These are phyloP conservation scores for Alternaria tenuissima DNA, from an alignment of 2,329 filamentous ascomycete species.

Conservation along the genomic window DNA sequence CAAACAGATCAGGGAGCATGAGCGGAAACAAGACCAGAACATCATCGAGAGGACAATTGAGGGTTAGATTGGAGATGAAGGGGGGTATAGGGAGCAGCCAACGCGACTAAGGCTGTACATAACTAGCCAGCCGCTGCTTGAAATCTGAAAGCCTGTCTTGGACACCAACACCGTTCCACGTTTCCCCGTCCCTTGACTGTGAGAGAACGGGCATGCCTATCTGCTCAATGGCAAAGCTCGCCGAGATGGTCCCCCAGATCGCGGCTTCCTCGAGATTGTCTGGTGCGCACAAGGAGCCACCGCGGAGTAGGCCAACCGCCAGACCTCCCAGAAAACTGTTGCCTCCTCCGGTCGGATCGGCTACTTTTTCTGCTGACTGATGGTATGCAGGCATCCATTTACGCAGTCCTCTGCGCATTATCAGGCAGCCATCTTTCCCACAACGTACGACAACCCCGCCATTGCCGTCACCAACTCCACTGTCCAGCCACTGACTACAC, in stretches of 20 bases:
- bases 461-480: constrained; percentile 49
- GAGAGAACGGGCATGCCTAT: constrained; percentile 76
- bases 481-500: constrained; percentile 47
- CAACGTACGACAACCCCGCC: constrained; percentile 73
- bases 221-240: constrained; percentile 94
- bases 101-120: constrained; percentile 49
- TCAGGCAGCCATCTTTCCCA: constrained; percentile 74
- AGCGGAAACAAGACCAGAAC: constrained; percentile 58
- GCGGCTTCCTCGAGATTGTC: constrained; percentile 72
- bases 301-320: constrained; percentile 62
- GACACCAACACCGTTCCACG: constrained; percentile 59
- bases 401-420: constrained; percentile 50
- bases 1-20: constrained; percentile 74
- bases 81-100: constrained; percentile 10
- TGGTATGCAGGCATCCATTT: constrained; percentile 84
- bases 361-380: constrained; percentile 62
- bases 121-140: constrained; percentile 49
- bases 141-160: constrained; percentile 54
- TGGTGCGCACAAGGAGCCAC: constrained; percentile 57
- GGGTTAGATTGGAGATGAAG: constrained; percentile 7
- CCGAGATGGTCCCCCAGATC: constrained; percentile 80
- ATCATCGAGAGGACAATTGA: constrained; percentile 25
- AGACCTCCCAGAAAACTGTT: constrained; percentile 82
- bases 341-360: constrained; percentile 94
- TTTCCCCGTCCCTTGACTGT: constrained; percentile 46